A percentile compares a stretch with the other conserved stretches of the same genome.
Conservation (phyloP, 495 filamentous ascomycete species). For the Darksidea phi region DNA sequence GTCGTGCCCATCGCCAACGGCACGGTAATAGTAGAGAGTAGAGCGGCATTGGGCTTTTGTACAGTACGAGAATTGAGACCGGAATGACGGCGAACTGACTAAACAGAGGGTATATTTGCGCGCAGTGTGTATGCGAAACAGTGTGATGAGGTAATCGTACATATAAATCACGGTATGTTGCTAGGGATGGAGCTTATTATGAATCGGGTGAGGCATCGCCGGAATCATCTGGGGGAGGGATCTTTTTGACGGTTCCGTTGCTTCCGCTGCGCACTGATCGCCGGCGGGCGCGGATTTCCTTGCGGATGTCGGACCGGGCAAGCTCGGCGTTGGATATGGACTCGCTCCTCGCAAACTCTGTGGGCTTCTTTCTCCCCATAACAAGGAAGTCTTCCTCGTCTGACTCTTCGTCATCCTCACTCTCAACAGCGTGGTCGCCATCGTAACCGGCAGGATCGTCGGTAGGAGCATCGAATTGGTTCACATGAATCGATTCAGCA, state of each 20-base stretch:
- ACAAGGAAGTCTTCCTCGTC: conserved; percentile 40
- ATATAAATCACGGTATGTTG: not conserved
- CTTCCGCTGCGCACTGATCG: conserved; percentile 38
- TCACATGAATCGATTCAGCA: conserved; percentile 36
- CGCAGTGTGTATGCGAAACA: not conserved
- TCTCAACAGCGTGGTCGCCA: conserved; percentile 38
- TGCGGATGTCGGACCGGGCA: conserved; percentile 17
- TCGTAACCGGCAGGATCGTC: conserved; percentile 57
- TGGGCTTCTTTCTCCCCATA: conserved; percentile 30
- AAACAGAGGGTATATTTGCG: too few species aligned
- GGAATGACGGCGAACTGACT: too few species aligned
- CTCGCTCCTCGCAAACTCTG: conserved; percentile 17
- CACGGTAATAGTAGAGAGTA: too few species aligned
- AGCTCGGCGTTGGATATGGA: conserved; percentile 38
- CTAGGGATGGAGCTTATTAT: not conserved
- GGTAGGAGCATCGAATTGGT: conserved; percentile 28
- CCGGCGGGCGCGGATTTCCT: conserved; percentile 11
- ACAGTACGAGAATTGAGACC: too few species aligned
- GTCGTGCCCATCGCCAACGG: too few species aligned
- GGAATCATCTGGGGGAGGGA: conserved; percentile 11
- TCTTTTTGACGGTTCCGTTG: conserved; percentile 41
- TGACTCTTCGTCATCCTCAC: conserved; percentile 40
- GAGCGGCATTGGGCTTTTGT: too few species aligned
- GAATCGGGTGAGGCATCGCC: conserved; percentile 1
- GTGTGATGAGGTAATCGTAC: not conserved